Conservation (phyloP, 805 yeast species). For the Barnettozyma populi region DNA sequence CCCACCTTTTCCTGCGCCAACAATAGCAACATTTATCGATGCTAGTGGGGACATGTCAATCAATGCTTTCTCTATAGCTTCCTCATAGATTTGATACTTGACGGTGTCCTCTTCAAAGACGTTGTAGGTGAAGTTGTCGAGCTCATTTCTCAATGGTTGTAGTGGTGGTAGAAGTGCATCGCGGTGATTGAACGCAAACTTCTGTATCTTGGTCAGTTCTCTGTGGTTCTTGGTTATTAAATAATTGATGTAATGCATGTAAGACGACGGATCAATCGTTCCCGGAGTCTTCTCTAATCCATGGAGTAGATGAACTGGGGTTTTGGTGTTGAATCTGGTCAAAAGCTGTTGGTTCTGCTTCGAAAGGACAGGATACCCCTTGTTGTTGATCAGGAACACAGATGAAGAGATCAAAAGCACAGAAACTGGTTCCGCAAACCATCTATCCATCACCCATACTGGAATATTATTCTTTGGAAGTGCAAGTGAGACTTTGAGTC, state of each 20-base stretch:
- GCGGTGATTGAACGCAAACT: conserved; percentile 22
- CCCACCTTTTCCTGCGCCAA: conserved; percentile 91
- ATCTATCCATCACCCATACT: conserved; percentile 44
- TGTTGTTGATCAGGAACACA: conserved; percentile 52
- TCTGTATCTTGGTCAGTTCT: conserved; percentile 26
- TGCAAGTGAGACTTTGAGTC: conserved; percentile 67
- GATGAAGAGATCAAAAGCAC: conserved; percentile 51
- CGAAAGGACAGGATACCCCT: conserved; percentile 59
- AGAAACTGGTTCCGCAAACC: conserved; percentile 66
- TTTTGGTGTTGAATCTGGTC: conserved; percentile 37
- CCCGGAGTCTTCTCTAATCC: conserved; percentile 42
- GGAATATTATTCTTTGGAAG: conserved; percentile 60
- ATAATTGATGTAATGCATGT: conserved; percentile 39
- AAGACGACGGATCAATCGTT: conserved; percentile 30
- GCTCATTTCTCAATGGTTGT: conserved; percentile 58
- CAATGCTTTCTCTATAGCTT: conserved; percentile 23
- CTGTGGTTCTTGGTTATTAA: conserved; percentile 30
- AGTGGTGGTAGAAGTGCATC: conserved; percentile 47
- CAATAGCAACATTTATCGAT: conserved; percentile 44
- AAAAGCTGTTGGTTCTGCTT: conserved; percentile 49
- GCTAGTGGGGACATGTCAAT: conserved; percentile 15
- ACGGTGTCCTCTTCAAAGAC: conserved; percentile 64
- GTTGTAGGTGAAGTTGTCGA: conserved; percentile 56
- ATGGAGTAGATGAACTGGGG: conserved; percentile 44
- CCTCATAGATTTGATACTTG: conserved; percentile 60